These are phyloP conservation scores for Coemansia reversa DNA, from an alignment of 192 early-diverging fungal species.

Conservation along the genomic window DNA sequence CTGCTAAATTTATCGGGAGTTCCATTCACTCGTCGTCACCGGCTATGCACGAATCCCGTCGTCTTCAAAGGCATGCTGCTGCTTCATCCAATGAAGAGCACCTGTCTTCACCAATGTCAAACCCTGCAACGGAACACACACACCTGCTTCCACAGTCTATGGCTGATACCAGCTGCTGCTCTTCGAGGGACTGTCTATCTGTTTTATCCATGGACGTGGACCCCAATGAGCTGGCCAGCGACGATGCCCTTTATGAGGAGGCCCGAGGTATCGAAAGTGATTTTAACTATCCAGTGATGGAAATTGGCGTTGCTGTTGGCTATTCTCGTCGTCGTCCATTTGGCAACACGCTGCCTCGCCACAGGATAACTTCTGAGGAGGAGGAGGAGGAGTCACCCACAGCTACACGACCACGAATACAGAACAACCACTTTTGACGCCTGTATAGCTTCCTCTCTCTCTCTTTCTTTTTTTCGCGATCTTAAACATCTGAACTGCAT, in stretches of 20 bases:
- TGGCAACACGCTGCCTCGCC: conserved; percentile 29
- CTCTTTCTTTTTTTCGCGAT: background rate
- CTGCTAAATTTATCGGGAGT: conserved; percentile 37
- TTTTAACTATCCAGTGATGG: conserved; percentile 54
- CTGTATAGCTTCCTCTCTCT: background rate
- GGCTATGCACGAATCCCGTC: conserved; percentile 36
- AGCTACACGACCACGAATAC: background rate
- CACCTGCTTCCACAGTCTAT: conserved; percentile 9
- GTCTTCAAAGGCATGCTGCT: conserved; percentile 18
- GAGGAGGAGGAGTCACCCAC: background rate
- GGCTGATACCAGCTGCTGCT: background rate
- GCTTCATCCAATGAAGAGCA: background rate
- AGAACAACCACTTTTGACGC: background rate
- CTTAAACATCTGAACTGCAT: background rate
- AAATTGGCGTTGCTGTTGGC: conserved; percentile 50
- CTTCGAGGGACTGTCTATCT: conserved; percentile 15
- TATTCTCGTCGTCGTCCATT: conserved; percentile 46
- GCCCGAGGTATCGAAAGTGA: conserved; percentile 48
- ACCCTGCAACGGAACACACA: conserved; percentile 36
- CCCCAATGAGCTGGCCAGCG: conserved; percentile 14
- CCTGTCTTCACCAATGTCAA: background rate
- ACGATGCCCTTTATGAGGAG: conserved; percentile 44
- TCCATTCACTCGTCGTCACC: conserved; percentile 42
- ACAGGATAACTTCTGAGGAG: background rate
- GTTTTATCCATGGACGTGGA: conserved; percentile 44